These are phyloP conservation scores for Fusarium chlamydosporum DNA, from an alignment of 2,329 filamentous ascomycete genomes.

Conservation along the genomic window DNA sequence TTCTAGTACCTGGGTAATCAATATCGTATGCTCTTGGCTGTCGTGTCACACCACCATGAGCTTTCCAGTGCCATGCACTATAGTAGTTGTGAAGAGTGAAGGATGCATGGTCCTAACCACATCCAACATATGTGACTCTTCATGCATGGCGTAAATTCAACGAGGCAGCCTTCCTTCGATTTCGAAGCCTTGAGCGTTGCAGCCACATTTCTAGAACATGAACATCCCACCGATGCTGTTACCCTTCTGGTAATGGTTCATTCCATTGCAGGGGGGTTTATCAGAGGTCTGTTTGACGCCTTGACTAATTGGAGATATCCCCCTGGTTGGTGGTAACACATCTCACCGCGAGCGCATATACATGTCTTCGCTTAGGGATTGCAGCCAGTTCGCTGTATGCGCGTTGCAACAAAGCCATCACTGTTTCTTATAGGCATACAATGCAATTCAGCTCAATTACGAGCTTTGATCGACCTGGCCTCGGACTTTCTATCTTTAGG, in stretches of 20 bases:
- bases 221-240: slow-evolving; percentile 14
- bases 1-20: neutral
- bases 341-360: slow-evolving; percentile 17
- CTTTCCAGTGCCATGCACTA: slow-evolving; percentile 21
- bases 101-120: slow-evolving; percentile 15
- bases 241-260: slow-evolving; percentile 17
- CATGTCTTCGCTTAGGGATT: slow-evolving; percentile 9
- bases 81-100: slow-evolving; percentile 20
- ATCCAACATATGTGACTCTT: slow-evolving; percentile 23
- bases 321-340: slow-evolving; percentile 23
- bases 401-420: neutral
- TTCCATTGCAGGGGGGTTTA: slow-evolving; percentile 9
- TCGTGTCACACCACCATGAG: slow-evolving; percentile 35
- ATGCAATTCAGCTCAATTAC: slow-evolving; percentile 4
- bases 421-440: slow-evolving; percentile 4
- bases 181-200: slow-evolving; percentile 30
- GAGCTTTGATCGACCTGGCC: slow-evolving; percentile 10
- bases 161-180: slow-evolving; percentile 27
- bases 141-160: slow-evolving; percentile 29
- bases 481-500: slow-evolving; percentile 31
- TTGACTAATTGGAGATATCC: slow-evolving; percentile 21
- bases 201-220: slow-evolving; percentile 46
- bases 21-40: slow-evolving; percentile 20
- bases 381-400: neutral
- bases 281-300: slow-evolving; percentile 19